Conservation (phyloP, 176 grass and related monocot species). For the Chloris gayana region DNA sequence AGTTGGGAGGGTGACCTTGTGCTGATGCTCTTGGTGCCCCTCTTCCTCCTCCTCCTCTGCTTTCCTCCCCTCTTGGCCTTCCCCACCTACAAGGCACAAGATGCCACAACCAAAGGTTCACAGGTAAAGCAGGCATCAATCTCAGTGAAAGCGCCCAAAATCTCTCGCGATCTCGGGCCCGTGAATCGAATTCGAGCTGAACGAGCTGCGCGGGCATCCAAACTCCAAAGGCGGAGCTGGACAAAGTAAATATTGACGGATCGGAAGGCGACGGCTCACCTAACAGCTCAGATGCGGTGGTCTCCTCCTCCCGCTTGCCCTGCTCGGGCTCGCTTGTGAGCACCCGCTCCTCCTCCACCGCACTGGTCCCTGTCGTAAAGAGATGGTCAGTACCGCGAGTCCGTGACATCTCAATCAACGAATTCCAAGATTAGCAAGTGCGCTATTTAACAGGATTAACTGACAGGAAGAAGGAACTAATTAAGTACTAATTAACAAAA, state of each 20-base stretch:
- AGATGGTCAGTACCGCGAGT: constrained; percentile 7
- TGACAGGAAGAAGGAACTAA: neutral
- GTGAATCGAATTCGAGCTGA: constrained; percentile 13
- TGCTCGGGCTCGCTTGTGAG: constrained; percentile 39
- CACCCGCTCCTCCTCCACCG: constrained; percentile 22
- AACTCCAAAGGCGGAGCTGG: constrained; percentile 19
- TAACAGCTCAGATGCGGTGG: constrained; percentile 29
- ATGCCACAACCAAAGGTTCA: constrained; percentile 41
- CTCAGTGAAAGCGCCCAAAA: constrained; percentile 2
- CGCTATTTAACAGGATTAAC: constrained; percentile 7
- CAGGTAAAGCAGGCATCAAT: constrained; percentile 37
- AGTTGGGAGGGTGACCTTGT: constrained; percentile 74
- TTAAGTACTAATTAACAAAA: neutral
- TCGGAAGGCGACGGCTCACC: constrained; percentile 40
- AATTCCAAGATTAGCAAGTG: constrained; percentile 19
- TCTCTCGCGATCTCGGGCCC: constrained; percentile 24
- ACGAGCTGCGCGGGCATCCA: constrained; percentile 1
- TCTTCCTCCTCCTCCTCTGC: constrained; percentile 25
- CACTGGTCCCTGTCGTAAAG: constrained; percentile 14
- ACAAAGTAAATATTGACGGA: constrained; percentile 38
- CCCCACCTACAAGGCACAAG: constrained; percentile 49
- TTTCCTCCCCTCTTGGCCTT: constrained; percentile 29
- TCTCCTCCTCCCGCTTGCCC: neutral
- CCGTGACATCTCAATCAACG: constrained; percentile 21
- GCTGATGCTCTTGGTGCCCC: constrained; percentile 47